A percentile compares a stretch with the other conserved stretches of the same genome.
phyloP scores from a whole-genome alignment of 2,329 filamentous ascomycete genomes.

The Chalara sp. region DNA sequence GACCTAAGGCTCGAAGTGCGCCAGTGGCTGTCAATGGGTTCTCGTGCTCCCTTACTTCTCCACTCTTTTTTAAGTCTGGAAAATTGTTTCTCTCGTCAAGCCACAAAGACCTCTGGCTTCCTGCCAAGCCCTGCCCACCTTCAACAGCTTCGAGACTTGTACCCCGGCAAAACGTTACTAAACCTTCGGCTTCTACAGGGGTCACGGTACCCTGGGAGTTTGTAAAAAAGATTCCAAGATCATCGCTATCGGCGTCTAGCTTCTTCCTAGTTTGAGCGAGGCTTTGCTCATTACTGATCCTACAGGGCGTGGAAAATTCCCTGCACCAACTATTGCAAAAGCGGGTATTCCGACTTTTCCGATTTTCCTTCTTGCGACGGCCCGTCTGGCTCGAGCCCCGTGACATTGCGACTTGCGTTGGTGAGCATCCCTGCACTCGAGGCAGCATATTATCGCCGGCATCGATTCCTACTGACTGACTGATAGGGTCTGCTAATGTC shows the following conservation, averaged over 20 bases:
- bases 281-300: neutral
- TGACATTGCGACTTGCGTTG: too few relatives aligned
- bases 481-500: too few relatives aligned
- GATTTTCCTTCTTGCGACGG: too few relatives aligned
- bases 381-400: too few relatives aligned
- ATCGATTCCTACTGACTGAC: too few relatives aligned
- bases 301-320: neutral
- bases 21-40: too few relatives aligned
- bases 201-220: neutral
- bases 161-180: neutral
- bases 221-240: constrained; percentile 1
- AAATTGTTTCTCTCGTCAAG: too few relatives aligned
- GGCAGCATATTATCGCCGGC: too few relatives aligned
- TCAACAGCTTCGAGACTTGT: neutral
- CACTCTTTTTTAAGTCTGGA: too few relatives aligned
- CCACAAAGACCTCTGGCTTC: neutral
- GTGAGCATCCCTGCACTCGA: too few relatives aligned
- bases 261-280: neutral
- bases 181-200: neutral
- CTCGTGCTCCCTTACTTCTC: too few relatives aligned
- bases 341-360: neutral
- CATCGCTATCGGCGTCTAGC: neutral
- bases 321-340: neutral
- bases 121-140: neutral
- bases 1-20: too few relatives aligned